These are phyloP conservation scores for Trichosporon asahii DNA, from an alignment of 1,284 basidiomycete genomes.

Conservation along the genomic window DNA sequence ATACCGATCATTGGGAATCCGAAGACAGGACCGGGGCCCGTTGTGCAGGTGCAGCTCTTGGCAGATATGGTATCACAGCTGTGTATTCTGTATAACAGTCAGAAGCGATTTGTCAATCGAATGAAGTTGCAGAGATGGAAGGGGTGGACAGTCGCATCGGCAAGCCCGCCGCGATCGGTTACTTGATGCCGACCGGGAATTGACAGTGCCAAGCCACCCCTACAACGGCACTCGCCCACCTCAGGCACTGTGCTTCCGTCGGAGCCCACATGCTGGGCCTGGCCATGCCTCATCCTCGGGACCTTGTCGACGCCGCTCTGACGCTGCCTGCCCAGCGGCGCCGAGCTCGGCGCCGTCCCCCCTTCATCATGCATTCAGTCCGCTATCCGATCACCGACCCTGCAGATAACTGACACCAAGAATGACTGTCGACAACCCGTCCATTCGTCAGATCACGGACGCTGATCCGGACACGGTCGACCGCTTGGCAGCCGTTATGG, in stretches of 20 bases:
- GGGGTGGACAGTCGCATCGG: not conserved
- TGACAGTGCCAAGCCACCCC: not conserved
- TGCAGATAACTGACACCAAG: not conserved
- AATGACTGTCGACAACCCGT: not conserved
- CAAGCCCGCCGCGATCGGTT: not conserved
- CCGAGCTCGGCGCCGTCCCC: not conserved
- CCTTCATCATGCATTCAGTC: not conserved
- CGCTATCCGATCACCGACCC: not conserved
- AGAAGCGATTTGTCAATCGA: not conserved
- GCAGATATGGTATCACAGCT: not conserved
- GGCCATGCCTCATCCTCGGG: not conserved
- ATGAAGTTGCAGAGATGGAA: not conserved
- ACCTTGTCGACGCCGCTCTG: not conserved
- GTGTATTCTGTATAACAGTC: not conserved
- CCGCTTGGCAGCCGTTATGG: slow-evolving; percentile 7
- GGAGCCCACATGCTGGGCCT: not conserved
- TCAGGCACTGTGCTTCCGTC: not conserved
- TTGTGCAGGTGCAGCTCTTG: no score
- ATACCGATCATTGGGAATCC: no score
- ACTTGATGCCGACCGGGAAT: not conserved
- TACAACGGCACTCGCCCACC: not conserved
- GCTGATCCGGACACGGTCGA: not conserved
- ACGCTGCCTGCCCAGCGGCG: not conserved
- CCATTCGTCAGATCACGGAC: not conserved
- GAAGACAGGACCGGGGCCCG: no score